Base-by-base conservation (phyloP, 2,329 filamentous ascomycete genomes). In the Triangularia setosa region DNA sequence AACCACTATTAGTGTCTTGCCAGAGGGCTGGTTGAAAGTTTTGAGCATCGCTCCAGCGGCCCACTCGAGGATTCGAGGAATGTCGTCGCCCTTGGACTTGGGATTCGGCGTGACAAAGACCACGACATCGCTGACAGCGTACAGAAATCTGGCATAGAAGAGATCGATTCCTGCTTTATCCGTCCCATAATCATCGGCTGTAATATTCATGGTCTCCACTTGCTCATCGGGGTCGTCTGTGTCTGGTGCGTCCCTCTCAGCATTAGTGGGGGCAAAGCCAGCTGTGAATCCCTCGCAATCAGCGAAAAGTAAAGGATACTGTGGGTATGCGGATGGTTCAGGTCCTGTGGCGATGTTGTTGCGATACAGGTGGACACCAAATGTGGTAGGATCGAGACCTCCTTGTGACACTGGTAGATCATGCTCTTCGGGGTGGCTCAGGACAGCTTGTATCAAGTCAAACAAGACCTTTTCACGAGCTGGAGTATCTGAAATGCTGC, bases 61-160 rank as follows among this genome's bases (percentile, higher is more conserved):
- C 69, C 69, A 70, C 57, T 70, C 69, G 14, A 67, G 33, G 9
- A 70, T 40, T 18, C 58, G 48, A 58, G 63, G 57, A 54, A 64
- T 62, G 16, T 65, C 65, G 58, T 58, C 25, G 27, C 64, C 30
- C 28, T 67, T 30, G 14, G 52, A 27, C 12, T 55, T 35, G 57
- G 69, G 67, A 30, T 64, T 65, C 52, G 62, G 70, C 24, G 65
- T 70, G 18, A 71, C 65, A n/a, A 69, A 67, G 28, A 71, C 67
- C n/a, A 69, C 58, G 14, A 71, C 69, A 55, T 71, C 69, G 61
- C 69, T 71, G 55, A 71, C 62, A 30, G 69, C 66, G 59, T 71
- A 71, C 14, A 71, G 61, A 56, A 70, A 64, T 27, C 69, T 62
- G 2, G 69, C 69, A 40, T 71, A 71, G 53, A 71, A 71, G 4